These are phyloP conservation scores for Debaryomyces coudertii DNA, from an alignment of 1,139 yeast genomes.

Conservation along the genomic window DNA sequence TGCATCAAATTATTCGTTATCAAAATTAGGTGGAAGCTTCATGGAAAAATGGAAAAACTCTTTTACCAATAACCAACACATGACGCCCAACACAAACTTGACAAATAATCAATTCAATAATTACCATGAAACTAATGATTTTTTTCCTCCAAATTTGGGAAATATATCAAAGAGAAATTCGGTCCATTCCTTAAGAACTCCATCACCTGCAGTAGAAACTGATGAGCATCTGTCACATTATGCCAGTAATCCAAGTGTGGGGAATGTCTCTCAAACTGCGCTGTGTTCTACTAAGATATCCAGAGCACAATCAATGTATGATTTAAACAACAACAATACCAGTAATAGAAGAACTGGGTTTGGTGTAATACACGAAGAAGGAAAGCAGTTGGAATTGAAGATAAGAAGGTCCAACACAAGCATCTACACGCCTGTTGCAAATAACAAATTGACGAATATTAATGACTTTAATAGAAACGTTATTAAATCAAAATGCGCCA, in stretches of 20 bases:
- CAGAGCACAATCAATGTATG: constrained; percentile 45
- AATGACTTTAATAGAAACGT: constrained; percentile 27
- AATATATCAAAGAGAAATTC: constrained; percentile 32
- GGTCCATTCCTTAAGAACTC: constrained; percentile 41
- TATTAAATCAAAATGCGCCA: constrained; percentile 30
- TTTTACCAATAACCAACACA: constrained; percentile 20
- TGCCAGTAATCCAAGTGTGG: constrained; percentile 8
- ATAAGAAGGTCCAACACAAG: constrained; percentile 34
- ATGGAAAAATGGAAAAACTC: constrained; percentile 51
- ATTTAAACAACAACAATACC: constrained; percentile 26
- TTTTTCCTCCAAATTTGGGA: constrained; percentile 19
- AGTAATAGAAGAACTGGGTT: constrained; percentile 2
- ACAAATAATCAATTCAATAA: constrained; percentile 4
- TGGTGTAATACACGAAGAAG: constrained; percentile 14
- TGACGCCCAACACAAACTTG: constrained; percentile 13
- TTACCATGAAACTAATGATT: not conserved
- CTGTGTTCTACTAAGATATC: constrained; percentile 24
- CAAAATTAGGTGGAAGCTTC: constrained; percentile 49
- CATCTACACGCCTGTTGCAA: constrained; percentile 27
- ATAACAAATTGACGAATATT: constrained; percentile 22
- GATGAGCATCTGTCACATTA: constrained; percentile 46
- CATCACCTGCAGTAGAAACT: constrained; percentile 51
- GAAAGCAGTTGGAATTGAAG: constrained; percentile 18
- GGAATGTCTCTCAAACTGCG: constrained; percentile 12
- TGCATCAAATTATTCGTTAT: constrained; percentile 42